Percentiles rank a stretch among this genome's conserved stretches.
These are phyloP conservation scores for Chernovozyma sophiae-reginae DNA, from an alignment of 1,139 yeast species.

Conservation along the genomic window DNA sequence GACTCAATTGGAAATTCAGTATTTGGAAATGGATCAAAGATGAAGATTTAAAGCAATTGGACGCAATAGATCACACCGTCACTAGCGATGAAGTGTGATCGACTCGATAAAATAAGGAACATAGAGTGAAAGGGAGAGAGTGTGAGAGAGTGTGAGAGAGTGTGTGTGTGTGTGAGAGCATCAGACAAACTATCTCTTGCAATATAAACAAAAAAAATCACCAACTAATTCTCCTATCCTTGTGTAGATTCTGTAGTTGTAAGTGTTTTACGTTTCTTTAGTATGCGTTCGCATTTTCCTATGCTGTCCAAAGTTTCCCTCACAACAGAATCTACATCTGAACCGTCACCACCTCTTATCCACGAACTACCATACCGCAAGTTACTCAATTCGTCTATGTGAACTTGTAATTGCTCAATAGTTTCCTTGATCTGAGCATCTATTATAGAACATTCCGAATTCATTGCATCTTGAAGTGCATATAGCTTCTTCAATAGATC, in stretches of 20 bases:
- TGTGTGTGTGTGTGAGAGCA: no score
- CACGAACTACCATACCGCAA: slow-evolving; percentile 18
- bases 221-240: no score
- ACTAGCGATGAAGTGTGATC: not conserved
- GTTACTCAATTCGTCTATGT: slow-evolving; percentile 16
- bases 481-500: slow-evolving; percentile 14
- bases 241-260: not conserved
- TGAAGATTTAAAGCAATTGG: slow-evolving; percentile 12
- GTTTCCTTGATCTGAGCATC: slow-evolving; percentile 15
- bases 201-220: no score
- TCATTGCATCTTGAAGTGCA: slow-evolving; percentile 10
- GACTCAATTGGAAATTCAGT: slow-evolving; percentile 77
- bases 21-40: slow-evolving; percentile 60
- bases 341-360: slow-evolving; percentile 10
- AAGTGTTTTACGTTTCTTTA: not conserved
- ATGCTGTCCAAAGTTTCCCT: slow-evolving; percentile 12
- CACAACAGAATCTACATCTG: slow-evolving; percentile 10
- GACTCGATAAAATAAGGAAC: no score
- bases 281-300: slow-evolving; percentile 8
- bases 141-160: no score
- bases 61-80: not conserved
- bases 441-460: slow-evolving; percentile 9
- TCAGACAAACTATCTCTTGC: no score
- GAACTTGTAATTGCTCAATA: slow-evolving; percentile 15
- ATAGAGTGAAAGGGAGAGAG: no score